Conservation (phyloP, 495 filamentous ascomycete species). For the Daldinia bambusicola region DNA sequence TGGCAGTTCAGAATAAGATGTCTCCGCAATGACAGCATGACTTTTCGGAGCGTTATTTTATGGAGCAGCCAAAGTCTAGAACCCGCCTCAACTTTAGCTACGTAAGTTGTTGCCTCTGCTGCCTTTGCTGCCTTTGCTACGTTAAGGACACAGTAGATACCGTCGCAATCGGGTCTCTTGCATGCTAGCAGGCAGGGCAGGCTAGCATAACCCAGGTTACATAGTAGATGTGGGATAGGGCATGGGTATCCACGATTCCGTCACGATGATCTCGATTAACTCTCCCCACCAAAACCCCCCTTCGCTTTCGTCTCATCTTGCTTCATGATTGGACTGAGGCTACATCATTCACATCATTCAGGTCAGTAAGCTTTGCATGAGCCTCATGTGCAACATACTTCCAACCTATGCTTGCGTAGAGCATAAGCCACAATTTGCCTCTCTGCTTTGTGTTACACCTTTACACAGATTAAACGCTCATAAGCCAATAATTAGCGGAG, state of each 20-base stretch:
- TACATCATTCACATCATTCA: not conserved
- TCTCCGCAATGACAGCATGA: slow-evolving; percentile 43
- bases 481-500: not conserved
- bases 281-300: not conserved
- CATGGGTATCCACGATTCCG: slow-evolving; percentile 23
- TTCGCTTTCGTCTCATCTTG: slow-evolving; percentile 10
- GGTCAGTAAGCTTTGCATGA: not conserved
- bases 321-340: slow-evolving; percentile 21
- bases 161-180: not conserved
- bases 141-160: not conserved
- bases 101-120: no score
- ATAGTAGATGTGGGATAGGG: not conserved
- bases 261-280: slow-evolving; percentile 41
- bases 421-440: slow-evolving; percentile 2
- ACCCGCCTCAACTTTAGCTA: not conserved
- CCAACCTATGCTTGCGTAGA: not conserved
- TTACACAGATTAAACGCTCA: not conserved
- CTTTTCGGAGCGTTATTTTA: slow-evolving; percentile 32
- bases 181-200: no score
- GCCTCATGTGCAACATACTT: not conserved
- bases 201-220: not conserved
- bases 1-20: not conserved
- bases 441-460: not conserved
- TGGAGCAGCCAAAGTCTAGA: slow-evolving; percentile 35
- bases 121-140: no score